These are phyloP conservation scores for Stenogyne calaminthoides DNA, from an alignment of 305 asterid genomes.

Conservation along the genomic window DNA sequence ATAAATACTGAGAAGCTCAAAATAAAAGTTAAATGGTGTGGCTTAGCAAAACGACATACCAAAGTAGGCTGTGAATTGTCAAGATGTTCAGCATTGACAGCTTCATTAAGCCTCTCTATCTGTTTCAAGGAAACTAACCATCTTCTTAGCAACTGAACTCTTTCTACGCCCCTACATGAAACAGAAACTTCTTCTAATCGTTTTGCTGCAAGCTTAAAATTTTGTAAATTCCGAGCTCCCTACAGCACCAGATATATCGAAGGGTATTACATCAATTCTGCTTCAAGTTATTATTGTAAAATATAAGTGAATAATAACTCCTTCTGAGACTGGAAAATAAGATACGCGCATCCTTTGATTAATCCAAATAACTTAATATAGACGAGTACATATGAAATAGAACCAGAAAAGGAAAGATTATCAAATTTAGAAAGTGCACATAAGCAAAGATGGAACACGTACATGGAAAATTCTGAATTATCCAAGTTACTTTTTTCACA, in stretches of 20 bases:
- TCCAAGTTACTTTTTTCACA: slow-evolving; percentile 1
- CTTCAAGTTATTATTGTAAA: not conserved
- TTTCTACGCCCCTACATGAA: slow-evolving; percentile 85
- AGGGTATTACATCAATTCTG: slow-evolving; percentile 15
- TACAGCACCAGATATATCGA: slow-evolving; percentile 35
- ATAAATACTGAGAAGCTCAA: slow-evolving; percentile 1
- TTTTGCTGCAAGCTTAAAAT: slow-evolving; percentile 72
- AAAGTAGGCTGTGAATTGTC: slow-evolving; percentile 43
- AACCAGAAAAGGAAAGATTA: not conserved
- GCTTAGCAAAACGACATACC: slow-evolving; percentile 44
- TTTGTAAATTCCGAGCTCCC: slow-evolving; percentile 76
- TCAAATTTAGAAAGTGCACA: not conserved
- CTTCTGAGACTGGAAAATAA: not conserved
- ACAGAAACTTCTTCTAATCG: slow-evolving; percentile 92
- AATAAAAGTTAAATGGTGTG: slow-evolving; percentile 19
- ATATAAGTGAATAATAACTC: not conserved
- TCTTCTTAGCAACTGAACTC: slow-evolving; percentile 93
- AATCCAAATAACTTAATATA: not conserved
- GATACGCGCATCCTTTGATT: not conserved
- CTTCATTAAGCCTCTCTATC: slow-evolving; percentile 63
- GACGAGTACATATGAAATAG: not conserved
- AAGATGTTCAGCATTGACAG: slow-evolving; percentile 40
- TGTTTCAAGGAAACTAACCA: slow-evolving; percentile 94
- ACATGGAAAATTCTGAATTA: not conserved
- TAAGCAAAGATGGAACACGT: not conserved